Percentiles rank a stretch among this genome's conserved stretches.
Evolutionary conservation across 148 eudicot genomes (phyloP).

Genomic region (Camellia lanceoleosa): DNA sequence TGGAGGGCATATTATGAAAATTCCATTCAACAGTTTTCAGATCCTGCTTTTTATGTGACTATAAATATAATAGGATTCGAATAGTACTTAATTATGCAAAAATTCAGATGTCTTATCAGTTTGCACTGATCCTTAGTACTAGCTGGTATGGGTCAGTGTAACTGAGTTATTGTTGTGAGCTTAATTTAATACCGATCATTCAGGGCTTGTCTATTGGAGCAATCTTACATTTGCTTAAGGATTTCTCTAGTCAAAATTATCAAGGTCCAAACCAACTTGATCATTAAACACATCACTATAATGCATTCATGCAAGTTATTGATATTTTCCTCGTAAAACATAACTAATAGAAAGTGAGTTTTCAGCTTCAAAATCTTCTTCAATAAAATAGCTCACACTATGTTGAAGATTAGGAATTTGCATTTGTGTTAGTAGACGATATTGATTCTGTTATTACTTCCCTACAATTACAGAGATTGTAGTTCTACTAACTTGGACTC

Average conservation of each 20-base stretch:
- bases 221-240: not conserved
- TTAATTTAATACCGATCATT: not conserved
- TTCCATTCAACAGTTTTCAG: constrained; percentile 39
- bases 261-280: not conserved
- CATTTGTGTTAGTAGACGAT: too few relatives aligned
- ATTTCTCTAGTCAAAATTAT: not conserved
- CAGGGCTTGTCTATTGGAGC: not conserved
- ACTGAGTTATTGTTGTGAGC: too few relatives aligned
- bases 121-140: not conserved
- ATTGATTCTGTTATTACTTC: too few relatives aligned
- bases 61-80: constrained; percentile 33
- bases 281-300: not conserved
- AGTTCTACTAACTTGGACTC: not conserved
- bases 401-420: not conserved
- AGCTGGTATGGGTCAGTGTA: not conserved
- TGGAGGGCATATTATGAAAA: constrained; percentile 49
- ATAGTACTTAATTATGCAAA: not conserved
- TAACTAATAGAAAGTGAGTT: not conserved
- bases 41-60: constrained; percentile 43
- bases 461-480: not conserved
- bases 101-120: not conserved
- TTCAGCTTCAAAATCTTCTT: not conserved
- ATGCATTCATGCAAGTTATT: not conserved
- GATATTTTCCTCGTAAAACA: not conserved
- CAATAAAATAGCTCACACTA: not conserved